Evolutionary conservation across 2,329 filamentous ascomycete species (phyloP), one percentile per base, ranked within the genome.

Genomic region (Colletotrichum incanum): DNA sequence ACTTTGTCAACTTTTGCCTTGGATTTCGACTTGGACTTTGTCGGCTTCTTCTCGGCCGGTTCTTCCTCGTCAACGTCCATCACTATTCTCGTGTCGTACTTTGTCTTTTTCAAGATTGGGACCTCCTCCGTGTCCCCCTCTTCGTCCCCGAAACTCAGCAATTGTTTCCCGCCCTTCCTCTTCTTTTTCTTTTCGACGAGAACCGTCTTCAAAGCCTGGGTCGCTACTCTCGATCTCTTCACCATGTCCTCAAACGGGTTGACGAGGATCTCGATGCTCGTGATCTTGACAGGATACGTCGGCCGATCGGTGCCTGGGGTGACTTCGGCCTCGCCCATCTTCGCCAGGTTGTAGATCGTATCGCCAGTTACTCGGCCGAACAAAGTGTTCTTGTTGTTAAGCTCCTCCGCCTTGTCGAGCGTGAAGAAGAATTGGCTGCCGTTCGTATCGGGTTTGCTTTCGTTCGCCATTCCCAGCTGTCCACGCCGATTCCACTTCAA

Each of bases 401-500:
- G 82, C 85, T 98, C 95, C 34, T 94, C 92, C 31, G 95, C 87
- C 79, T 93, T 95, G 74, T 91, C 95, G 65, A 99, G 84, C 0
- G 96, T 98, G 73, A 99, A 92, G 85, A 99, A 99, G 86, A 98
- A 98, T 82, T 99, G 96, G 81, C 94, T 98, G 43, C 94, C 94
- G 84, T 98, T 98, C 66, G 93, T 93, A 78, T 95, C 88, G 39
- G 89, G 88, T 63, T 84, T 85, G 56, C 95, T 92, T 73, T 93
- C 93, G 82, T 98, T 98, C 37, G 96, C 96, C 95, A 98, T 98
- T n/a, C 94, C 96, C 76, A 99, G 83, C 77, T 98, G 84, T 0
- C 96, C 96, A 72, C 96, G 89, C 59, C 96, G 88, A 77, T 97
- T 98, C 86, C 96, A 98, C 81, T 97, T 97, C 76, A 99, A 86